These are phyloP conservation scores for Erythrophleum fordii DNA, from an alignment of 306 rosid genomes.

Conservation along the genomic window DNA sequence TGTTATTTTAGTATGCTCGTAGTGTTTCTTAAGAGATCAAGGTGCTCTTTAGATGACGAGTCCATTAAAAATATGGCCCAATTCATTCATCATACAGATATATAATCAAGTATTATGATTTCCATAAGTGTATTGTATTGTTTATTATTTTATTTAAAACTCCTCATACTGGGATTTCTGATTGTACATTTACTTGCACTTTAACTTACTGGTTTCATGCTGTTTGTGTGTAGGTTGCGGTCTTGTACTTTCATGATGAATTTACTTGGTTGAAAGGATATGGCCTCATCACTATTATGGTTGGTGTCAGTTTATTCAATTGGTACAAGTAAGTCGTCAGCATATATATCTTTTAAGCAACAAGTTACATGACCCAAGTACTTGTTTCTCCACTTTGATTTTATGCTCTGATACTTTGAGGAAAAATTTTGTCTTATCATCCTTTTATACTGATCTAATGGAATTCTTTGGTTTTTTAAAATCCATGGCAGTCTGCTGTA, in stretches of 20 bases:
- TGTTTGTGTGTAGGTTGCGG: constrained; percentile 75
- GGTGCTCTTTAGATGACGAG: not conserved
- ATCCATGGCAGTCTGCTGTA: not conserved
- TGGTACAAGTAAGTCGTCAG: constrained; percentile 89
- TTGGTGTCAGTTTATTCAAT: constrained; percentile 94
- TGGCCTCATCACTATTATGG: constrained; percentile 76
- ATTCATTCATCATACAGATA: constrained; percentile 2
- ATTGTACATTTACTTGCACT: constrained; percentile 26
- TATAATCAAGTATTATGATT: not conserved
- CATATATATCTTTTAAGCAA: constrained; percentile 21
- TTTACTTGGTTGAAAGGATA: constrained; percentile 89
- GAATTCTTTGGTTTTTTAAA: not conserved
- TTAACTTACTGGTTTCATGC: constrained; percentile 33
- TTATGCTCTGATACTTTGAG: constrained; percentile 9
- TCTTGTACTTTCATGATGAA: constrained; percentile 82
- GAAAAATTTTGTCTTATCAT: not conserved
- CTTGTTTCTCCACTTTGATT: constrained; percentile 22
- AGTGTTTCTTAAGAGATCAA: constrained; percentile 3
- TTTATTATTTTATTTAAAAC: constrained; percentile 12
- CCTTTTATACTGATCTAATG: not conserved
- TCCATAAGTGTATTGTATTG: constrained; percentile 4
- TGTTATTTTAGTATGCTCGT: not conserved
- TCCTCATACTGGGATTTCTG: constrained; percentile 12
- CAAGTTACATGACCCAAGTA: not conserved
- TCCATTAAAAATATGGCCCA: not conserved